Percentiles rank a stretch among this genome's conserved stretches.
Conservation (phyloP, 2,329 filamentous ascomycete genomes). For the Cladobotryum protrusum region DNA sequence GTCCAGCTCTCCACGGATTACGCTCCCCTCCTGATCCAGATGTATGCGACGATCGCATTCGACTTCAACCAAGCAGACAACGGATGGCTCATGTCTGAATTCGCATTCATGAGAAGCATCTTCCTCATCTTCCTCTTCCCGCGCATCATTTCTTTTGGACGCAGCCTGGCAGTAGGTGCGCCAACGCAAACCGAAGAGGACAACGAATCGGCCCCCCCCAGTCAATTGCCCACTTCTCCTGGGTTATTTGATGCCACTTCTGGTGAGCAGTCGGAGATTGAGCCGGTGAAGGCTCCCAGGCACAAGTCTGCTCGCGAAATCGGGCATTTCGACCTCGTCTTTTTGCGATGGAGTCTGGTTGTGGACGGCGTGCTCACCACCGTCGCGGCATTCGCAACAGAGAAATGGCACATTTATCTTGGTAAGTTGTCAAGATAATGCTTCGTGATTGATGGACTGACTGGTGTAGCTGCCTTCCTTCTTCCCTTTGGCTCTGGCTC, state of each 20-base stretch:
- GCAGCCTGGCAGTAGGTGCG: constrained; percentile 7
- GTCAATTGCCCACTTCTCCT: background rate
- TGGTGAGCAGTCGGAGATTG: constrained; percentile 36
- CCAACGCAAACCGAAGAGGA: too few relatives aligned
- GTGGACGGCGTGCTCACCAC: constrained; percentile 60
- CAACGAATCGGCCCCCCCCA: too few relatives aligned
- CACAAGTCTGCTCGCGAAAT: constrained; percentile 36
- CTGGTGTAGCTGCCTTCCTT: constrained; percentile 47
- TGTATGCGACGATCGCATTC: constrained; percentile 52
- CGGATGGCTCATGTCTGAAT: constrained; percentile 51
- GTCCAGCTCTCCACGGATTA: constrained; percentile 58
- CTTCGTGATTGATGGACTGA: background rate
- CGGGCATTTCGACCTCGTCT: constrained; percentile 60
- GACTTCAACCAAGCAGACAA: constrained; percentile 50
- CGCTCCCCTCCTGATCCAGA: constrained; percentile 54
- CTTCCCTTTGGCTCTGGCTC: constrained; percentile 65
- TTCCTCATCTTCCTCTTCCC: constrained; percentile 52
- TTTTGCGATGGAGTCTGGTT: constrained; percentile 59
- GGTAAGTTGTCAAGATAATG: constrained; percentile 26
- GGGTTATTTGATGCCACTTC: constrained; percentile 36
- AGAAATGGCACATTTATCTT: constrained; percentile 64
- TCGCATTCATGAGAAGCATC: constrained; percentile 46
- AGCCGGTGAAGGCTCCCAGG: constrained; percentile 32
- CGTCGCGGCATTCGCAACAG: constrained; percentile 53
- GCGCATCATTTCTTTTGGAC: constrained; percentile 44